Evolutionary conservation across 441 rosid genomes (phyloP).

Genomic region (Erodium moschatum): DNA sequence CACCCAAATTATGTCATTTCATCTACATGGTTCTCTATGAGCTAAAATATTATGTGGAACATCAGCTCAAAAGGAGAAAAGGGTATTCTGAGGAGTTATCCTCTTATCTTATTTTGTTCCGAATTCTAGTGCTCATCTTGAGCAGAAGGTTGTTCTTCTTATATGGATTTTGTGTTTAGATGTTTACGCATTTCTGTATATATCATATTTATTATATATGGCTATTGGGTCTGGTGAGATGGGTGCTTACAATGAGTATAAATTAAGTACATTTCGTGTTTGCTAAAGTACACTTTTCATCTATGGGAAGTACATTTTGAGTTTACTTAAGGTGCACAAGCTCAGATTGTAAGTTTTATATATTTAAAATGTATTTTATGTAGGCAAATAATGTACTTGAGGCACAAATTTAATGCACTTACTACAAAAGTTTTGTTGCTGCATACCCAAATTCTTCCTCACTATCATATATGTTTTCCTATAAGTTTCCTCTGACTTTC

Average conservation of each 20-base stretch:
- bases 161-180: background rate
- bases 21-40: background rate
- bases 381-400: background rate
- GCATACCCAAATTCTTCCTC: background rate
- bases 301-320: background rate
- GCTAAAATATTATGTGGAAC: background rate
- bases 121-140: background rate
- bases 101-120: background rate
- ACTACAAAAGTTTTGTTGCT: background rate
- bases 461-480: background rate
- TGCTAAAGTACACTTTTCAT: background rate
- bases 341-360: background rate
- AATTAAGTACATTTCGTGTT: background rate
- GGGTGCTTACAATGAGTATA: background rate
- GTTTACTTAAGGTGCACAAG: background rate
- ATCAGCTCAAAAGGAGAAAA: background rate
- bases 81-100: background rate
- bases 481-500: background rate
- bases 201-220: background rate
- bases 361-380: background rate
- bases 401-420: background rate
- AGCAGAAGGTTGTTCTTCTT: constrained; percentile 2
- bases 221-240: background rate
- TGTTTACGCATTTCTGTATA: background rate
- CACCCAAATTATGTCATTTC: background rate